phyloP scores from a whole-genome alignment of 352 stramenopile genomes.

The Phytophthora hybrid region DNA sequence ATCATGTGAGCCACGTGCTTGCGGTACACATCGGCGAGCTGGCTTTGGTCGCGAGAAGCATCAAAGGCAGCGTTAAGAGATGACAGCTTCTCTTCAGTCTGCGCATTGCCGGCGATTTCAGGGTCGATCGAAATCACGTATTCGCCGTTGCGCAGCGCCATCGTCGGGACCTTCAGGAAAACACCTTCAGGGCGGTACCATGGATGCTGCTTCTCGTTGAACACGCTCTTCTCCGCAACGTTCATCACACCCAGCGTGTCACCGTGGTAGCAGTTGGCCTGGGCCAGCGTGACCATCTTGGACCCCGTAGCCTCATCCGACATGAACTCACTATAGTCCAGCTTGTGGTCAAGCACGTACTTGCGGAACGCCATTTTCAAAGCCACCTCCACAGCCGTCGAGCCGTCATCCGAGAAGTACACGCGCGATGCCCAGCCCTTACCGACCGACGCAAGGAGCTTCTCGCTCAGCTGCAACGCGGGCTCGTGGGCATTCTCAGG shows the following conservation, averaged over 20 bases:
- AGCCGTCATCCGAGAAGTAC: conserved; percentile 93
- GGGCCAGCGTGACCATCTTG: conserved; percentile 83
- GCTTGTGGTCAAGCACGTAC: conserved; percentile 71
- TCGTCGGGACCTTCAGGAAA: conserved; percentile 84
- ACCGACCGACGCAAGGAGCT: conserved; percentile 79
- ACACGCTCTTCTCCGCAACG: conserved; percentile 91
- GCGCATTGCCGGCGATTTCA: conserved; percentile 47
- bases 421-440: conserved; percentile 88
- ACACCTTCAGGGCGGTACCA: conserved; percentile 90
- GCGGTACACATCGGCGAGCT: conserved; percentile 63
- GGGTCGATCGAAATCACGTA: conserved; percentile 65
- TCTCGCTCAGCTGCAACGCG: conserved; percentile 80
- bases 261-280: conserved; percentile 93
- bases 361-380: conserved; percentile 94
- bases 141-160: conserved; percentile 66
- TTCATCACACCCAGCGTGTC: conserved; percentile 94
- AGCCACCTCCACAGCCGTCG: conserved; percentile 91
- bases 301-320: conserved; percentile 37
- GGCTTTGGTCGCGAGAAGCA: conserved; percentile 41
- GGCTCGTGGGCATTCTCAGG: conserved; percentile 91
- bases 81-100: conserved; percentile 45
- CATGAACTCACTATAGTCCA: conserved; percentile 66
- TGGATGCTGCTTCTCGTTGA: conserved; percentile 92
- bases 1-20: conserved; percentile 72
- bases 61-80: conserved; percentile 72